These are phyloP conservation scores for Xylariaceae sp. DNA, from an alignment of 2,329 filamentous ascomycete genomes.

Conservation along the genomic window DNA sequence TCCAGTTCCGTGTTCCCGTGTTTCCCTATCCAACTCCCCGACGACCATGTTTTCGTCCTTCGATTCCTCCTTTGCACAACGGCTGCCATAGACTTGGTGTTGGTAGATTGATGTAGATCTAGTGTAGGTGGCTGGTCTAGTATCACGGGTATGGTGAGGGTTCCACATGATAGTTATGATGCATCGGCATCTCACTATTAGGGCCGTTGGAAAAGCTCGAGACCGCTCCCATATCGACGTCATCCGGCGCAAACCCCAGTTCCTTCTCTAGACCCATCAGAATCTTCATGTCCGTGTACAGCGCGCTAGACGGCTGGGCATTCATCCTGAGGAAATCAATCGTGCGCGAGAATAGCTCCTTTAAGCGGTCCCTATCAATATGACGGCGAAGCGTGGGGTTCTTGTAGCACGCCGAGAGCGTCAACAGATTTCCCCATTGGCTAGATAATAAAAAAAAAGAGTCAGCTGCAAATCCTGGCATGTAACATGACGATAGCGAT, in stretches of 20 bases:
- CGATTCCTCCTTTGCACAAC: neutral
- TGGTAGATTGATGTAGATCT: too few species aligned
- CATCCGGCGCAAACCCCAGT: slow-evolving; percentile 38
- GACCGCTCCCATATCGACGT: slow-evolving; percentile 28
- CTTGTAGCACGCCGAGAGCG: slow-evolving; percentile 75
- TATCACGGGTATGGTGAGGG: neutral
- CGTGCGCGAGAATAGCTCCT: slow-evolving; percentile 62
- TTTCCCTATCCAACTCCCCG: neutral
- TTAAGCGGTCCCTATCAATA: slow-evolving; percentile 52
- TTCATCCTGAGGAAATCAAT: slow-evolving; percentile 69
- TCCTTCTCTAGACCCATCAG: slow-evolving; percentile 49
- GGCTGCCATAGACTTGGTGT: neutral
- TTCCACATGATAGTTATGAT: neutral
- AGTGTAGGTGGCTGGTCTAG: neutral
- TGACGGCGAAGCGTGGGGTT: slow-evolving; percentile 57
- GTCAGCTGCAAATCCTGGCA: slow-evolving; percentile 4
- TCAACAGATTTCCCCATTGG: slow-evolving; percentile 94
- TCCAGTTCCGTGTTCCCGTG: neutral
- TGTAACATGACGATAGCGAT: neutral
- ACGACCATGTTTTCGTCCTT: neutral
- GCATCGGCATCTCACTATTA: neutral
- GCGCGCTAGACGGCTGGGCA: slow-evolving; percentile 66
- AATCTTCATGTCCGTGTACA: slow-evolving; percentile 69
- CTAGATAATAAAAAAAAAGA: slow-evolving; percentile 39
- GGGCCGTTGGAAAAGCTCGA: slow-evolving; percentile 39